Evolutionary conservation across 2,329 filamentous ascomycete genomes (phyloP).

Genomic region (Macroventuria anomochaeta): DNA sequence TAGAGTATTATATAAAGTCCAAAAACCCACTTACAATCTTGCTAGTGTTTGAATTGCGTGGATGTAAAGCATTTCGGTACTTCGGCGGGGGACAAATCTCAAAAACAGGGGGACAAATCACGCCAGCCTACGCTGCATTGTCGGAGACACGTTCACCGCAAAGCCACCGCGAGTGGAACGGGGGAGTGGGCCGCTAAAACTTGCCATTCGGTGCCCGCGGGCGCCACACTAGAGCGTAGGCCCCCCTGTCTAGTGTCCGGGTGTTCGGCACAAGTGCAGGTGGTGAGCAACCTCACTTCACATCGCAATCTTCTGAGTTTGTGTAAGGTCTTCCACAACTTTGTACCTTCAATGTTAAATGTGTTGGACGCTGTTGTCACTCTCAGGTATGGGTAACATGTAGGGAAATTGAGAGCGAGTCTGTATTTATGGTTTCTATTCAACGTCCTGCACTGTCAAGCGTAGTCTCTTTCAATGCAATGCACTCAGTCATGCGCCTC

Average conservation of each 20-base stretch:
- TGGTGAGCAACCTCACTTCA: constrained; percentile 15
- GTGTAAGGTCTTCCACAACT: background rate
- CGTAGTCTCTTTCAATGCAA: background rate
- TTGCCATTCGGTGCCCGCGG: constrained; percentile 8
- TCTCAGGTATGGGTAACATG: too few species aligned
- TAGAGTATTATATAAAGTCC: background rate
- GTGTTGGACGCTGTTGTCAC: background rate
- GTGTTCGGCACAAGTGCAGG: constrained; percentile 7
- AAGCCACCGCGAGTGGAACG: constrained; percentile 1
- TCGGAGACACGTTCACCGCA: constrained; percentile 1
- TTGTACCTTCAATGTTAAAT: background rate
- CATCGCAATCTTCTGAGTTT: constrained; percentile 2
- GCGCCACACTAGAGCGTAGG: constrained; percentile 9
- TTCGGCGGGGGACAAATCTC: background rate
- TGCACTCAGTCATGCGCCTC: constrained; percentile 8
- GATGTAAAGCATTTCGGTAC: background rate
- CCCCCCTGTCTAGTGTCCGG: constrained; percentile 6
- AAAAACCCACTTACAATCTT: background rate
- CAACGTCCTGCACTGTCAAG: background rate
- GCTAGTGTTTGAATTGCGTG: background rate
- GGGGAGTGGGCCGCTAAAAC: background rate
- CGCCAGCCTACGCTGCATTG: background rate
- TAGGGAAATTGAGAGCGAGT: background rate
- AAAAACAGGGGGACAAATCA: background rate
- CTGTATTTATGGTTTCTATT: too few species aligned